Base-by-base conservation (phyloP, 495 filamentous ascomycete species). In the Chaetomium cochliodes region DNA sequence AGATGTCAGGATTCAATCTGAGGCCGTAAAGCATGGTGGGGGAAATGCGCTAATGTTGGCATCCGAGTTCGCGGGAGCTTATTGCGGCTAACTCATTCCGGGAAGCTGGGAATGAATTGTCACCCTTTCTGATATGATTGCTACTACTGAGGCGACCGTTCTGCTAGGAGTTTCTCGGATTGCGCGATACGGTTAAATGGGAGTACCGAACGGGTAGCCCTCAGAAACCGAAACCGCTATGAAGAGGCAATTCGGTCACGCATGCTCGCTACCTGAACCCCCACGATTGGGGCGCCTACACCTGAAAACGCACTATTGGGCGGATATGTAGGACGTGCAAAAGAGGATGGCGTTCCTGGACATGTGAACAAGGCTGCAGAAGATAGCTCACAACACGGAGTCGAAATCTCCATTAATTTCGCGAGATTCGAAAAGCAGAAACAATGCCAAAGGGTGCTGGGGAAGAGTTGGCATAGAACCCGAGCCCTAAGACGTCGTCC, bases 11-110 rank as follows among this genome's bases (percentile, higher is more conserved):
- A 50, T 20, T 22, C 42, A 50, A 49, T 33, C 44, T 60, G 44
- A 7, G 25, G 13, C 44, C 11, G 37, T 20, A 22, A 41, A 58
- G 12, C 6, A 20, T 12, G 26, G 44, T 8, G 42, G 44, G 44
- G 42, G 20, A 26, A 15, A 22, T 33, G 42, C 8, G 2, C 25
- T 49, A 50, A 50, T 60, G 58, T 60, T 60, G 33, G 26, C 42
- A 20, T 39, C 58, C 42, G 11, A 30, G 13, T 59, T 33, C 33
- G 56, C 44, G 44, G 42, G 26, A 50, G 23, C 44, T 50, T 20
- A 50, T 60, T 60, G 58, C 58, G 22, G 44, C 47, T 41, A 52
- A 61, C 47, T 61, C 4, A n/a, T 52, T 52, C 58, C 58, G 46
- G 46, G 47, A 42, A 23, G 0, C 30, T 61, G 58, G 58, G 47